Base-by-base conservation (phyloP, 345 rosid species). In the Gossypium herbaceum region DNA sequence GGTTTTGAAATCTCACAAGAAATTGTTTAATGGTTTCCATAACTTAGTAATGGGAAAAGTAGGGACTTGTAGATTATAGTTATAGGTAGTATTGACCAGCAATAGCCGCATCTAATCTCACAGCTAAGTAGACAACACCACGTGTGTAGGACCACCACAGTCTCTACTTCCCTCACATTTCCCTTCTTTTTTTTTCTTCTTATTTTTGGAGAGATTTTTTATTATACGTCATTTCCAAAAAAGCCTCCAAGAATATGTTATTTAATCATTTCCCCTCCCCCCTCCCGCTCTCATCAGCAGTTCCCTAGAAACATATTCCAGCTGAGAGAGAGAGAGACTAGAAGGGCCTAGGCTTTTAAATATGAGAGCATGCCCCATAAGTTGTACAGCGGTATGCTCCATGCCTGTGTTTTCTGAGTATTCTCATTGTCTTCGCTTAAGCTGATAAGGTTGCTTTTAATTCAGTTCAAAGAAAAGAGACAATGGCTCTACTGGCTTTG, bases 111-210 rank as follows among this genome's bases (percentile, higher is more conserved):
- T 84, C 87, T 73, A 70, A 79, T 82, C 84, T 64, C 81, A 80
- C 64, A 60, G 81, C 87, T 87, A 78, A 86, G 88, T 81, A 81
- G 98, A 93, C 97, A 93, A 85, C 81, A 85, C 86, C 98, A 91
- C 83, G 86, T 88, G 97, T 86, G 97, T 90, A 90, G 98, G 98
- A 79, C 97, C 97, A 82, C 71, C 64, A 79, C 77, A 77, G 27
- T n/a, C 84, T 79, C 67, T 74, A 44, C 75, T 76, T 76, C 20
- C 78, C 76, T 76, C 54, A 15, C n/a, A 22, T 12, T 59, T 45
- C 56, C 34, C 25, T 62, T 47, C 44, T 56, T 62, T 15, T 69
- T 13, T 48, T 69, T 58, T 57, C 59, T 62, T 63, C 41, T 34
- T 34, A 5, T 34, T 61, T 11, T 8, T 2, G 4, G 17, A 27